Conservation (phyloP, 768 basidiomycete species). For the Grammothele lineata region DNA sequence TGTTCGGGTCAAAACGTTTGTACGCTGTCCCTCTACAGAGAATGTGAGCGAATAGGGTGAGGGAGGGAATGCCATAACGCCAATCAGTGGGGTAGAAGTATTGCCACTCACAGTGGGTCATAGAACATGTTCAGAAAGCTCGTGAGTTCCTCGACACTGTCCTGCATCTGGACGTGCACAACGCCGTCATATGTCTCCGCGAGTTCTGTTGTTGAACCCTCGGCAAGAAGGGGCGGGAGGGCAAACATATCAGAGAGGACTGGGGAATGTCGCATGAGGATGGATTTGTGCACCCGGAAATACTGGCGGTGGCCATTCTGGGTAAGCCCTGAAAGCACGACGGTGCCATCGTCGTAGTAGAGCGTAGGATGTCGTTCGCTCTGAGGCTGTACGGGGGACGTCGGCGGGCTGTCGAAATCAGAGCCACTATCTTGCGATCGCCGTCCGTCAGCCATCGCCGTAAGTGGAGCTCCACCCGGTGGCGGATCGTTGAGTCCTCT, state of each 20-base stretch:
- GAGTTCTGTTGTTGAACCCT: conserved; percentile 5
- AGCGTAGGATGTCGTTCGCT: conserved; percentile 22
- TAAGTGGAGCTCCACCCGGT: too few relatives aligned
- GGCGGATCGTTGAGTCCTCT: too few relatives aligned
- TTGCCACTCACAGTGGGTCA: conserved; percentile 27
- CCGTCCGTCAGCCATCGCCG: conserved; percentile 3
- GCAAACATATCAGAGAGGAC: conserved; percentile 26
- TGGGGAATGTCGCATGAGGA: conserved; percentile 23
- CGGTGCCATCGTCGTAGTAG: conserved; percentile 30
- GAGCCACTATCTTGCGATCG: conserved; percentile 1
- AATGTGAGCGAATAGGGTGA: not conserved
- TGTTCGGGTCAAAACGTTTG: conserved; percentile 29
- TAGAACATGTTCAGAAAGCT: conserved; percentile 26
- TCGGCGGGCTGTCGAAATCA: not conserved
- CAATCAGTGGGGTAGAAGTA: too few relatives aligned
- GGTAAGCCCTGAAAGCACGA: conserved; percentile 25
- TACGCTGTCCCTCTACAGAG: conserved; percentile 22
- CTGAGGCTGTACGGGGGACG: not conserved
- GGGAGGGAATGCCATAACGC: too few relatives aligned
- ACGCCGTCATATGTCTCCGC: conserved; percentile 27
- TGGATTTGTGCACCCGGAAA: conserved; percentile 26
- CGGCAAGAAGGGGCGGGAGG: conserved; percentile 18
- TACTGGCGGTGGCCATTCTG: conserved; percentile 12
- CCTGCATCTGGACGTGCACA: conserved; percentile 26
- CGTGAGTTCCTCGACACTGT: conserved; percentile 24